Base-by-base conservation (phyloP, 495 filamentous ascomycete genomes). In the Paragyromitra xinjiangensis region DNA sequence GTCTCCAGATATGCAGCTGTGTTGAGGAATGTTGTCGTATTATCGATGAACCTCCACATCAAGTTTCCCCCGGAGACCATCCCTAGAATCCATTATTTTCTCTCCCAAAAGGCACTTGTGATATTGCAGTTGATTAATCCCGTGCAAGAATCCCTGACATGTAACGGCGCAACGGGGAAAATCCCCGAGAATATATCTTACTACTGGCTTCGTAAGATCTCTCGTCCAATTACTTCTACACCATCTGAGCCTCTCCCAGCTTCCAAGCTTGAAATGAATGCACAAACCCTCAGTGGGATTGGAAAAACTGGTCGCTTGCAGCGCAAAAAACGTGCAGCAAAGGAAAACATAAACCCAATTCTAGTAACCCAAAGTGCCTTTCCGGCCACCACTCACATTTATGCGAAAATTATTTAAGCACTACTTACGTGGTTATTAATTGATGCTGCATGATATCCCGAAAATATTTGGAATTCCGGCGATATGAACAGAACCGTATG, bases 91-190 rank as follows among this genome's bases (percentile, higher is more conserved):
- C 12, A 40, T 55, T 61, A 64, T 64, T 75, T 9, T 45, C 22
- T 26, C 16, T 39, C 1, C 44, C 58, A 56, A 42, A 22, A 45
- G 50, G 64, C 26, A 45, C 16, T 55, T 26, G 11, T 75, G 67
- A 75, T 71, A 75, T 71, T 63, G 9, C 58, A 65, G 61, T 73
- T 73, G 48, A 73, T 73, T 73, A 71, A 66, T 34, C 61, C 37
- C 24, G 62, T 65, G 58, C n/a, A 58, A 59, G 19, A 64, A 71
- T 71, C 66, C 64, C 66, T 64, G 66, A 6, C 37, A 42, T 39
- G 56, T 63, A 42, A n/a, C 65, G 65, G 73, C 29, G 65, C 65
- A 45, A 63, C 73, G 73, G 66, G 37, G 67, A 61, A 71, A 75
- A 62, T 34, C 39, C 48, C 73, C 73, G 67, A 58, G 58, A 71